Evolutionary conservation across 768 basidiomycete genomes (phyloP).

Genomic region (Naganishia randhawae): DNA sequence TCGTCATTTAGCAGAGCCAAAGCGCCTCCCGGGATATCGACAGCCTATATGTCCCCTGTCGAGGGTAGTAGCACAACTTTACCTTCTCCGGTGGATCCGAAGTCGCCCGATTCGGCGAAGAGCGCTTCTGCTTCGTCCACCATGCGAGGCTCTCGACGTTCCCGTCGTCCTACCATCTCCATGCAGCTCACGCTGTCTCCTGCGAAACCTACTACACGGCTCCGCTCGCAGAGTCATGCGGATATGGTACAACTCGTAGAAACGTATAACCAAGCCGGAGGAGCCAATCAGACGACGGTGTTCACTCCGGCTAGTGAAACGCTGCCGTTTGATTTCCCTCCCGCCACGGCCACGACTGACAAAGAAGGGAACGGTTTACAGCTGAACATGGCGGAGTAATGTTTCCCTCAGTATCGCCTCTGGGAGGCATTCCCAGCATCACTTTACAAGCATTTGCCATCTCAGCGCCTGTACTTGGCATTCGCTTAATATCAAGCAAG

Average conservation of each 20-base stretch:
- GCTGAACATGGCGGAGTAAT: neutral
- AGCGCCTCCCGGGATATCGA: neutral
- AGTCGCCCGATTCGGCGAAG: neutral
- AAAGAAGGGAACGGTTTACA: neutral
- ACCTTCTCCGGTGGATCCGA: neutral
- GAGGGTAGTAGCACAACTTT: neutral
- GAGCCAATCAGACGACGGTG: conserved; percentile 46
- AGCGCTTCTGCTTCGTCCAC: conserved; percentile 5
- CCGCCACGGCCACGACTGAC: neutral
- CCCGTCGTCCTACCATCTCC: conserved; percentile 22
- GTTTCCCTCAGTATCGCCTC: neutral
- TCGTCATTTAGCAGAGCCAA: conserved; percentile 3
- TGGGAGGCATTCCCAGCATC: neutral
- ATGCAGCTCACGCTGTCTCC: conserved; percentile 23
- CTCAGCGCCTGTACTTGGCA: conserved; percentile 8
- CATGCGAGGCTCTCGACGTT: neutral
- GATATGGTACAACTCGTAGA: conserved; percentile 46
- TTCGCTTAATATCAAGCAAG: neutral
- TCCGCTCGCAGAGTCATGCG: conserved; percentile 40
- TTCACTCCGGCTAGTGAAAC: conserved; percentile 33
- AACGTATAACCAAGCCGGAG: conserved; percentile 45
- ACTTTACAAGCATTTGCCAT: neutral
- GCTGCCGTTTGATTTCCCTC: neutral
- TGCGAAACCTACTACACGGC: conserved; percentile 27
- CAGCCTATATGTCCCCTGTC: neutral